Base-by-base conservation (phyloP, 257 asterid species). In the Leonotis leonurus region DNA sequence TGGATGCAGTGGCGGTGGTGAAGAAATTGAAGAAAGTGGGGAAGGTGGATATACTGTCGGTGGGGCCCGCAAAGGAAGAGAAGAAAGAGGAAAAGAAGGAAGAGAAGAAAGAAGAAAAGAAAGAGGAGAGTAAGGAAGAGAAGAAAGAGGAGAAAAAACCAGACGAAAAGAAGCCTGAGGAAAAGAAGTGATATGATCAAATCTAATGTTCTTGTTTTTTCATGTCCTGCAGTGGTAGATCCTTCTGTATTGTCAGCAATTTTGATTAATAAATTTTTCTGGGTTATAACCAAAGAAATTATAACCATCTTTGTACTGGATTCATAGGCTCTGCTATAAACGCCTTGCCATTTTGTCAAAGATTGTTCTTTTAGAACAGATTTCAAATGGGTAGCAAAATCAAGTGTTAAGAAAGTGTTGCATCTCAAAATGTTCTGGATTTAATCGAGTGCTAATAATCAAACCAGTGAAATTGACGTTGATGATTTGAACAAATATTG, bases 1-100 rank as follows among this genome's bases (percentile, higher is more conserved):
- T 80, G 90, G 90, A 83, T 67, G 83, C 87, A 1, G 81, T 83
- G 0, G 84, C 83, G 3, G 81, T 83, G 62, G 87, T 72, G 67
- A 83, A 80, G 80, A 80, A 78, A 68, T 60, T 81, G 73, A 75
- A 82, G 77, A 81, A 83, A 70, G 80, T 78, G 20, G 83, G 83
- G 21, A 77, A 82, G 22, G 81, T 82, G 6, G 85, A 83, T 64
- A 68, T 82, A 2, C 4, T 78, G 27, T 75, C 83, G 3, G 77
- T 80, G 43, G 86, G 86, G 7, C 86, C 83, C 1, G 86, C 83
- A 0, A 77, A 77, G 26, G 86, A 80, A 50, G 86, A 80, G 53
- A 77, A 80, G 16, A 77, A 80, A 17, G 70, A 65, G 32, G 76
- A 76, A 2, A 71, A 76, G 36, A 80, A 79, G 22, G 68, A 64